Base-by-base conservation (phyloP, 176 grass and related monocot genomes). In the Triticum dicoccoides region DNA sequence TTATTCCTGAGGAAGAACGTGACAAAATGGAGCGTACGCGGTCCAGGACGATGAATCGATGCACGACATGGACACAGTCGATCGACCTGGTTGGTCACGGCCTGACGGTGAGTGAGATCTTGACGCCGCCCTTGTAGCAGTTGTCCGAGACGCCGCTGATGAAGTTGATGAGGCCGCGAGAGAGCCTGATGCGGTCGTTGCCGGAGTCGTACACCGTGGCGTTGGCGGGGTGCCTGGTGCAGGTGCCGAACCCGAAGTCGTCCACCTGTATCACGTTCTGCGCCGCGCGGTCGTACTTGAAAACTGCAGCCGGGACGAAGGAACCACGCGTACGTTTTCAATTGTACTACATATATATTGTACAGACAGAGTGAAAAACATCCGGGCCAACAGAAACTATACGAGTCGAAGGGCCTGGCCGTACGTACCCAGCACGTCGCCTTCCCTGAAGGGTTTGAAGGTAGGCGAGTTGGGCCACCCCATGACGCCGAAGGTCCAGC, bases 71-170 rank as follows among this genome's bases (percentile, higher is more conserved):
- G 18, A 52, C 49, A 52, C 49, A 52, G 15, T 52, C 49, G 1
- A 17, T 52, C 15, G 49, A 17, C 72, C 29, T 75, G 27, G 72
- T 17, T 52, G 5, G 49, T 52, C 54, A 58, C 6, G 44, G 24
- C 44, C 44, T 76, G 24, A 76, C 73, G 44, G 6, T 47, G 23
- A 83, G 47, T 4, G 80, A 15, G 32, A 83, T 90, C 34, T 90
- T 94, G 20, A 92, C 18, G 18, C 54, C 54, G 0, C 81, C 85
- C 14, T 78, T 82, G 3, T 79, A 67, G 65, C 91, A 73, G 41
- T 92, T 82, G 3, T 82, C 87, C 0, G 85, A 85, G 34, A 85
- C 87, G 84, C 85, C 87, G 54, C 58, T 85, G 38, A 89, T 87
- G 71, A 94, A 94, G 23, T 88, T 88, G 29, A 80, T 27, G 5